phyloP scores from a whole-genome alignment of 75 land plant species.

The Selaginella moellendorffii region DNA sequence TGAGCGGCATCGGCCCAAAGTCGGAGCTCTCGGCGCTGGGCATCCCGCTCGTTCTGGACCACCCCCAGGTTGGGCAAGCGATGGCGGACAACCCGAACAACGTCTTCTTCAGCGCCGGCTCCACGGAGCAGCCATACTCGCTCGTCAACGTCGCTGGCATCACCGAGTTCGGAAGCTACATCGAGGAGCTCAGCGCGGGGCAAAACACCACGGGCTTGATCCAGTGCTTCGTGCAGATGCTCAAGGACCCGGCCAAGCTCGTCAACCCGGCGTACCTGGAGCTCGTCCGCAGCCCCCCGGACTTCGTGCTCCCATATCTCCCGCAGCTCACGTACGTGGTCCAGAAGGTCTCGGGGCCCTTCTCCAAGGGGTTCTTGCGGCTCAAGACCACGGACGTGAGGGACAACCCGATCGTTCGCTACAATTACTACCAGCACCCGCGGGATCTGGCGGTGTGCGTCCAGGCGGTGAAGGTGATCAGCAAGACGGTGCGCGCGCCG shows the following conservation, averaged over 20 bases:
- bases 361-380: background rate
- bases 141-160: constrained; percentile 2
- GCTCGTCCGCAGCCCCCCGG: constrained; percentile 1
- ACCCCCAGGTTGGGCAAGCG: background rate
- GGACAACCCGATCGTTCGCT: background rate
- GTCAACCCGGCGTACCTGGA: background rate
- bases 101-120: background rate
- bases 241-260: constrained; percentile 6
- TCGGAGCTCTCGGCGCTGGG: background rate
- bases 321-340: background rate
- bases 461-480: background rate
- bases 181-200: constrained; percentile 4
- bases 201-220: constrained; percentile 4
- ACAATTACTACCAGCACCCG: background rate
- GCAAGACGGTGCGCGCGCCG: background rate
- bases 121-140: background rate
- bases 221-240: background rate
- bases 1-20: constrained; percentile 3
- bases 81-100: constrained; percentile 10
- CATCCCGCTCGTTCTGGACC: background rate
- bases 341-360: background rate
- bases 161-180: constrained; percentile 8
- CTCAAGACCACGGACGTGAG: background rate
- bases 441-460: background rate
- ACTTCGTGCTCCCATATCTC: background rate